These are phyloP conservation scores for Aspergillus nanangensis DNA, from an alignment of 495 filamentous ascomycete species.

Conservation along the genomic window DNA sequence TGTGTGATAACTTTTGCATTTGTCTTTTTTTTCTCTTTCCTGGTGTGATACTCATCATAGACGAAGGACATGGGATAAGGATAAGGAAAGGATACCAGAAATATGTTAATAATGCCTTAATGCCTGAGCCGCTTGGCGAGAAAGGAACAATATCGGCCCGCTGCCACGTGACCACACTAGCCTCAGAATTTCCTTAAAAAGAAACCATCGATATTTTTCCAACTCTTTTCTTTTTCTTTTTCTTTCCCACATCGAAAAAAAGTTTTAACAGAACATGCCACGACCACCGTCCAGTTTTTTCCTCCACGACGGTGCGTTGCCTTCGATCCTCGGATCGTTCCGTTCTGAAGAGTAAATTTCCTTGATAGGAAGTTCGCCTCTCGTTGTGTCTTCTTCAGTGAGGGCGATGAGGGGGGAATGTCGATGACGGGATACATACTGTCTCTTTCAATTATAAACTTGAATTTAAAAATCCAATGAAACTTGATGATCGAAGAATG, in stretches of 20 bases:
- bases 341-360: conserved; percentile 56
- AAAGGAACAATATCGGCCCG: conserved; percentile 21
- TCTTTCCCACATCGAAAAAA: conserved; percentile 49
- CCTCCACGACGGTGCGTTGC: conserved; percentile 59
- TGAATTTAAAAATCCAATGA: background rate
- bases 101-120: too few relatives aligned
- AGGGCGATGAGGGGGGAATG: conserved; percentile 62
- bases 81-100: too few relatives aligned
- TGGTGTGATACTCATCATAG: too few relatives aligned
- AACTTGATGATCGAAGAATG: background rate
- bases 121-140: conserved; percentile 3
- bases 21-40: too few relatives aligned
- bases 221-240: conserved; percentile 29
- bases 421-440: conserved; percentile 62
- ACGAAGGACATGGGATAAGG: too few relatives aligned
- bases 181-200: conserved; percentile 23
- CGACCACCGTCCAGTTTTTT: conserved; percentile 55
- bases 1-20: too few relatives aligned
- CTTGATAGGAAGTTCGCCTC: conserved; percentile 63
- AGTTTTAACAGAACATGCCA: conserved; percentile 60
- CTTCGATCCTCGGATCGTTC: conserved; percentile 46
- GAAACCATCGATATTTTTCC: conserved; percentile 9
- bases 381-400: conserved; percentile 61
- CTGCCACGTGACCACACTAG: conserved; percentile 21
- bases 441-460: conserved; percentile 4